Evolutionary conservation across 2,329 filamentous ascomycete species (phyloP), one percentile per base, ranked within the genome.

Genomic region (Lecanicillium sp.): DNA sequence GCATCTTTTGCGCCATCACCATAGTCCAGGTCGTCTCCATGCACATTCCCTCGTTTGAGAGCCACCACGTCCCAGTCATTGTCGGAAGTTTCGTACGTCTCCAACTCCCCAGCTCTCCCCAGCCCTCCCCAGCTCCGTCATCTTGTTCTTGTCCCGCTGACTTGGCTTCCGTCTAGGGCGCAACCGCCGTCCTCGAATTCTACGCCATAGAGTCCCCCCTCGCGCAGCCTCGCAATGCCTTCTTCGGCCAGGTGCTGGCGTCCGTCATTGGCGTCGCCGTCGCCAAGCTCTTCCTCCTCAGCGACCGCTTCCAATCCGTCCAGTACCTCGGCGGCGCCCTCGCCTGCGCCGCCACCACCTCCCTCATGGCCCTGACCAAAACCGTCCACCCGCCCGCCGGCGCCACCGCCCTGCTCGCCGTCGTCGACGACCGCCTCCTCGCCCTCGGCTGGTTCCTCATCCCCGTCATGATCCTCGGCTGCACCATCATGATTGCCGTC

Each of bases 331-430:
- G 74, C 1, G 84, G 80, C 10, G 77, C 84, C 10, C 64, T 89
- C 0, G 70, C 82, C 1, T 87, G 84, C 54, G 84, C 80, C 0
- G 61, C 74, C 3, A 75, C 84, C 0, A 85, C 79, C 1, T 69
- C 75, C 1, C 50, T 79, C 48, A 90, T 89, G 86, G 74, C 73
- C 0, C 57, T 87, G 19, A 89, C 84, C 2, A 83, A 83, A 44
- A 88, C 84, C 0, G 73, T 86, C 0, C 84, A 90, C 55, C 86
- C 86, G 0, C 86, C 86, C 0, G 86, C 84, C 0, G 86, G 86
- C 4, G 85, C 86, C 8, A 90, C 85, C 1, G 85, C 84, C 0
- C 65, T 90, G 1, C 66, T 90, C 21, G 83, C 84, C 0, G 81
- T 84, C 0, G 71, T 81, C 1, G 78, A 82, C 50, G 66, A 73